Conservation (phyloP, 805 yeast species). For the Saturnispora mendoncae region DNA sequence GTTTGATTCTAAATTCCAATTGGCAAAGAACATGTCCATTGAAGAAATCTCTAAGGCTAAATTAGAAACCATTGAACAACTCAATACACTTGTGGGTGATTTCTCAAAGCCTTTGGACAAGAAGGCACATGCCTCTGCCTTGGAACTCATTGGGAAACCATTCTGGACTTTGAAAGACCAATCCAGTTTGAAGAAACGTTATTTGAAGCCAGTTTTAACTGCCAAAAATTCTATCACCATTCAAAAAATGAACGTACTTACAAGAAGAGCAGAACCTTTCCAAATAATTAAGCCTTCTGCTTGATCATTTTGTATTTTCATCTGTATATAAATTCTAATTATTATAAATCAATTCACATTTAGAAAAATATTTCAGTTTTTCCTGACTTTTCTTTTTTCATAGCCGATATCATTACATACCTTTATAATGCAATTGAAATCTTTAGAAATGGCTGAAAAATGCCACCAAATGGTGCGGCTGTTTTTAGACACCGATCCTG, state of each 20-base stretch:
- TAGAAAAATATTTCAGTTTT: neutral
- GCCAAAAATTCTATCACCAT: constrained; percentile 44
- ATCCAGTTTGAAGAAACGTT: constrained; percentile 35
- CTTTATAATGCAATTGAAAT: neutral
- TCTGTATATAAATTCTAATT: constrained; percentile 1
- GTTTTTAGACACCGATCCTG: constrained; percentile 1
- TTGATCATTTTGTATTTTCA: neutral
- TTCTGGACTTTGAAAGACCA: constrained; percentile 32
- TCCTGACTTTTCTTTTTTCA: neutral
- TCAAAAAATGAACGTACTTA: constrained; percentile 53
- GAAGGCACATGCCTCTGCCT: constrained; percentile 22
- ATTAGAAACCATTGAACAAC: constrained; percentile 13
- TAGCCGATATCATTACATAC: too few relatives aligned
- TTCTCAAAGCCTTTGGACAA: neutral
- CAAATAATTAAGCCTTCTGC: constrained; percentile 44
- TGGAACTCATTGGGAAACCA: constrained; percentile 34
- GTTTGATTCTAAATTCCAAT: constrained; percentile 37
- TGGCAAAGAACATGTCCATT: constrained; percentile 32
- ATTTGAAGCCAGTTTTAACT: constrained; percentile 49
- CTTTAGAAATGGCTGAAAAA: neutral
- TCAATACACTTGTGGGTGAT: constrained; percentile 18
- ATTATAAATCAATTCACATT: too few relatives aligned
- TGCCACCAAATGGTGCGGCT: constrained; percentile 1
- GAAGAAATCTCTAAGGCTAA: constrained; percentile 27
- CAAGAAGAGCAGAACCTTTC: constrained; percentile 42